phyloP scores from a whole-genome alignment of 768 basidiomycete species.

The Lactarius psammicola region DNA sequence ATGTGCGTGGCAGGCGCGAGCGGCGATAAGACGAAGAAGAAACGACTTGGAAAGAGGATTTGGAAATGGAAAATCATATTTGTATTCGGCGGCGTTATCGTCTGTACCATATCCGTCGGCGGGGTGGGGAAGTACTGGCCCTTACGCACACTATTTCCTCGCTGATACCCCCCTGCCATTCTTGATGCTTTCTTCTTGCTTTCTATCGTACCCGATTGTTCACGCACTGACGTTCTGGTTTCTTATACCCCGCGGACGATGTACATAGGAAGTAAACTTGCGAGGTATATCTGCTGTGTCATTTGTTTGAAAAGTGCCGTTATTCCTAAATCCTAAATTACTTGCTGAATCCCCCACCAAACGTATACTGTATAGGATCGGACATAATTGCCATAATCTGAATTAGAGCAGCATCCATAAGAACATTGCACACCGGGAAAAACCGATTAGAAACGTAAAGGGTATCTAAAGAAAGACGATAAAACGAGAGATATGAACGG shows the following conservation, averaged over 20 bases:
- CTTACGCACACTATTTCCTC: neutral
- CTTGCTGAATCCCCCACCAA: neutral
- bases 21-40: neutral
- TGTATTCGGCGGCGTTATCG: neutral
- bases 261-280: neutral
- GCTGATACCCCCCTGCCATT: neutral
- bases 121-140: neutral
- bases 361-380: conserved; percentile 6
- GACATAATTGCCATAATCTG: conserved; percentile 8
- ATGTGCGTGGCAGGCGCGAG: neutral
- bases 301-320: neutral
- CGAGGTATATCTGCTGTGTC: neutral
- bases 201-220: neutral
- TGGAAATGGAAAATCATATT: neutral
- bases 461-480: conserved; percentile 25
- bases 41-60: neutral
- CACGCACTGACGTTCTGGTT: neutral
- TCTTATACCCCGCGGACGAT: neutral
- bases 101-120: neutral
- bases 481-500: conserved; percentile 3
- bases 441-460: conserved; percentile 17
- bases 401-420: conserved; percentile 23
- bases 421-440: conserved; percentile 20
- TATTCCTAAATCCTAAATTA: neutral
- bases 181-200: neutral